Conservation (phyloP, 1,139 yeast species). For the Magnusiomyces tetraspermus region DNA sequence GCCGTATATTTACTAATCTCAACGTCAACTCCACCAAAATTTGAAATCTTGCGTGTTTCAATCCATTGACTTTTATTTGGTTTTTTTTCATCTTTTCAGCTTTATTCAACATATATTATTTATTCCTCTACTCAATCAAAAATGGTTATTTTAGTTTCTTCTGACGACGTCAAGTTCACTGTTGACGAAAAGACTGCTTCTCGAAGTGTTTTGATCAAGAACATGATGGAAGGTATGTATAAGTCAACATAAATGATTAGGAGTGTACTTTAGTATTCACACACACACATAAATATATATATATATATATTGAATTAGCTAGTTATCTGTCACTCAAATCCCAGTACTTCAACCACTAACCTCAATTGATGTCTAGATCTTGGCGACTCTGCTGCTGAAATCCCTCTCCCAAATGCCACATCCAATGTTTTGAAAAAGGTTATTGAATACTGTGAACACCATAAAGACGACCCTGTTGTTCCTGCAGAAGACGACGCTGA, state of each 20-base stretch:
- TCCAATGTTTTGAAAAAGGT: slow-evolving; percentile 77
- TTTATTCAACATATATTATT: too few relatives aligned
- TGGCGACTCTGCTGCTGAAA: slow-evolving; percentile 59
- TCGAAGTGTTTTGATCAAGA: slow-evolving; percentile 77
- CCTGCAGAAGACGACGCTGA: slow-evolving; percentile 14
- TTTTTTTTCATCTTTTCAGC: too few relatives aligned
- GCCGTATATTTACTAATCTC: too few relatives aligned
- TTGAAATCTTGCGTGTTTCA: too few relatives aligned
- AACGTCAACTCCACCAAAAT: too few relatives aligned
- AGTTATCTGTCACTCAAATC: too few relatives aligned
- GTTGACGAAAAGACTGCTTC: slow-evolving; percentile 78
- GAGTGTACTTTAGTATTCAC: slow-evolving; percentile 19
- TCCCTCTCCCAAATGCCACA: slow-evolving; percentile 73
- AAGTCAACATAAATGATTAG: background rate
- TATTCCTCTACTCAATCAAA: background rate
- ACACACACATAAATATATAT: background rate
- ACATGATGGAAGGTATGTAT: slow-evolving; percentile 71
- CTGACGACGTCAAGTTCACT: slow-evolving; percentile 30
- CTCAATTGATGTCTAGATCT: slow-evolving; percentile 12
- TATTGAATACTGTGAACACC: slow-evolving; percentile 96
- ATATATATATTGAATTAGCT: too few relatives aligned
- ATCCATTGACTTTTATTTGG: too few relatives aligned
- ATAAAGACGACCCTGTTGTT: slow-evolving; percentile 63
- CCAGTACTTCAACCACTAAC: background rate
- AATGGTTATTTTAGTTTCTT: slow-evolving; percentile 33